Evolutionary conservation across 352 stramenopile species (phyloP).

Genomic region (Globisporangium takayamanum): DNA sequence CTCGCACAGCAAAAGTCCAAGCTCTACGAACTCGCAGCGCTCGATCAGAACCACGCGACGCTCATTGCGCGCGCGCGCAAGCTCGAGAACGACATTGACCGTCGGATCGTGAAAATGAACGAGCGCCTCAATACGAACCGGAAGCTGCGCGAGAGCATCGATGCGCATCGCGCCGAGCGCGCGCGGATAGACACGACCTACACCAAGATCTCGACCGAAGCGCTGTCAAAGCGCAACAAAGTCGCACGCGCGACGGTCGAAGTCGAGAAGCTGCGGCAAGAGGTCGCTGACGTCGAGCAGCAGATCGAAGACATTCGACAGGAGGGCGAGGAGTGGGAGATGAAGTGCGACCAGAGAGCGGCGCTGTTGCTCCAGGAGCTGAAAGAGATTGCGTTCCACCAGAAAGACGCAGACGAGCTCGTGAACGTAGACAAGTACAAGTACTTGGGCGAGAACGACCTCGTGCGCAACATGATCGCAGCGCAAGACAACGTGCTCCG

Average conservation of each 20-base stretch:
- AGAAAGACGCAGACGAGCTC: slow-evolving; percentile 49
- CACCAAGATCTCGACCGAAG: slow-evolving; percentile 62
- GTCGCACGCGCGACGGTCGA: slow-evolving; percentile 33
- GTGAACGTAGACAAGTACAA: slow-evolving; percentile 55
- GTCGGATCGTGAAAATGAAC: slow-evolving; percentile 79
- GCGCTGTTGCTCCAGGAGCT: slow-evolving; percentile 55
- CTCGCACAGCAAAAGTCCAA: slow-evolving; percentile 69
- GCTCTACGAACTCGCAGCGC: slow-evolving; percentile 60
- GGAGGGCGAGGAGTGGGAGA: slow-evolving; percentile 58
- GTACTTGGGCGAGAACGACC: slow-evolving; percentile 63
- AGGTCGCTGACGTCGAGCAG: slow-evolving; percentile 45
- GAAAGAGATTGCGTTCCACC: slow-evolving; percentile 53
- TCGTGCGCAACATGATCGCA: slow-evolving; percentile 48
- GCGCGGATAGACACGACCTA: slow-evolving; percentile 70
- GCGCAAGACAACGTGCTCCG: slow-evolving; percentile 46
- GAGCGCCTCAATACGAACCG: slow-evolving; percentile 68
- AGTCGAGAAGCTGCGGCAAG: slow-evolving; percentile 47
- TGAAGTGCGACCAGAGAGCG: slow-evolving; percentile 44
- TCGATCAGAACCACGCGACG: slow-evolving; percentile 63
- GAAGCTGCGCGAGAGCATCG: slow-evolving; percentile 51
- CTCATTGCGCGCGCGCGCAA: slow-evolving; percentile 63
- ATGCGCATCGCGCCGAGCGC: slow-evolving; percentile 61
- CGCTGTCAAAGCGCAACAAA: slow-evolving; percentile 52
- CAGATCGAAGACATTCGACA: slow-evolving; percentile 50
- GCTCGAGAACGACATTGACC: slow-evolving; percentile 80